Percentiles rank a stretch among this genome's conserved stretches.
Conservation (phyloP, 768 basidiomycete species). For the Termitomyces eurrhizus region DNA sequence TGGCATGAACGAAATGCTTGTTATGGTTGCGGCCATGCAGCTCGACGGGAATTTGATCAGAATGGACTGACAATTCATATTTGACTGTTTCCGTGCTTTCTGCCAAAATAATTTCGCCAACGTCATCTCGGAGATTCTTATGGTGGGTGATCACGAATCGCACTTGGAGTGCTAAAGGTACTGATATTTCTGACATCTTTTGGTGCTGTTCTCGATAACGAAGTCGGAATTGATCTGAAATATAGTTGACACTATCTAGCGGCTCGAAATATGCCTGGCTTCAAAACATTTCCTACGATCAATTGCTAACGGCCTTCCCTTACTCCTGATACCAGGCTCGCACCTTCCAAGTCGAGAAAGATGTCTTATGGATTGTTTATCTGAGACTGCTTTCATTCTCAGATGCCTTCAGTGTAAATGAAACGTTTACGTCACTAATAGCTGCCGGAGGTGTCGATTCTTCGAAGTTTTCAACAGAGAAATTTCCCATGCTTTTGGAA, state of each 20-base stretch:
- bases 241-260: background rate
- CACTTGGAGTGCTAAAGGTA: background rate
- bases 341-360: background rate
- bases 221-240: background rate
- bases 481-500: slow-evolving; percentile 3
- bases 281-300: background rate
- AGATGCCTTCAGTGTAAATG: background rate
- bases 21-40: background rate
- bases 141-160: background rate
- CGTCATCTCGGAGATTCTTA: background rate
- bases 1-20: background rate
- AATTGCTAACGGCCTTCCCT: background rate
- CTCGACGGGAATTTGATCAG: background rate
- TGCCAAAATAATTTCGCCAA: background rate
- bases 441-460: background rate
- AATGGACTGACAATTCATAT: background rate
- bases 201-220: background rate
- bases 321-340: background rate
- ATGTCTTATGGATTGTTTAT: background rate
- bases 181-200: background rate
- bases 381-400: background rate
- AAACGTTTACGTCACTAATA: background rate
- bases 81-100: background rate
- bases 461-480: slow-evolving; percentile 6
- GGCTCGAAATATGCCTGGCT: background rate